Percentiles rank a stretch among this genome's conserved stretches.
Conservation (phyloP, 2,329 filamentous ascomycete species). For the Pestalotiopsis sp. region DNA sequence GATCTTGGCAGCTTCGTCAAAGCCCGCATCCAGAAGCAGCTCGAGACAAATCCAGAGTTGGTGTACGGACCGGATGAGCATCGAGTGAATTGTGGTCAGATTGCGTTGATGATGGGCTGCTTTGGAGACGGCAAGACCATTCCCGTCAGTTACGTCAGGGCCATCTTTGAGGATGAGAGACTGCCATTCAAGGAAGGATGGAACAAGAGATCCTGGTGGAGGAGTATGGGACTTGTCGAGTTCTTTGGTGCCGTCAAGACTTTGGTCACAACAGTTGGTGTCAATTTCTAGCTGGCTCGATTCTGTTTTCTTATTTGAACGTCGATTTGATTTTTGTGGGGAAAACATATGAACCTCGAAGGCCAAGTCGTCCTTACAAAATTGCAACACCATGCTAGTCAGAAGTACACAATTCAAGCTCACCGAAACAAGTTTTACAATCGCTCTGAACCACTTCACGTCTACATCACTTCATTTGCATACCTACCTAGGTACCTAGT, state of each 20-base stretch:
- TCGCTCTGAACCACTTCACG: too few species aligned
- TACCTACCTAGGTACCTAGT: too few species aligned
- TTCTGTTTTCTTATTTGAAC: neutral
- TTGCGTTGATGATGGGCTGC: slow-evolving; percentile 13
- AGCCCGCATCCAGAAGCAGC: slow-evolving; percentile 11
- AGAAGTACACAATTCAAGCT: too few species aligned
- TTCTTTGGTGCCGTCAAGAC: slow-evolving; percentile 11
- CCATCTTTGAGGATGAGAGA: slow-evolving; percentile 12
- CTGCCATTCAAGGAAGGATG: slow-evolving; percentile 11
- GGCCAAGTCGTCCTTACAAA: too few species aligned
- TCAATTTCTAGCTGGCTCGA: neutral
- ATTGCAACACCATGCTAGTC: too few species aligned
- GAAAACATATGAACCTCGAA: too few species aligned
- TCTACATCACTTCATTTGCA: too few species aligned
- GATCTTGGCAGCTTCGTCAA: slow-evolving; percentile 3
- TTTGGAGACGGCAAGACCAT: slow-evolving; percentile 15
- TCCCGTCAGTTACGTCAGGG: slow-evolving; percentile 11
- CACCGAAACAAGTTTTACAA: too few species aligned
- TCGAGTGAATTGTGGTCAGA: slow-evolving; percentile 11
- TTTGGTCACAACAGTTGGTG: slow-evolving; percentile 5
- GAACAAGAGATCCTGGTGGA: slow-evolving; percentile 14
- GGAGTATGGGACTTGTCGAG: slow-evolving; percentile 11
- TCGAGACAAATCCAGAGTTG: slow-evolving; percentile 6
- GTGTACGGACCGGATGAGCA: slow-evolving; percentile 8
- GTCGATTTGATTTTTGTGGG: too few species aligned